Conservation (phyloP, 148 eudicot genomes). For the Silene latifolia region DNA sequence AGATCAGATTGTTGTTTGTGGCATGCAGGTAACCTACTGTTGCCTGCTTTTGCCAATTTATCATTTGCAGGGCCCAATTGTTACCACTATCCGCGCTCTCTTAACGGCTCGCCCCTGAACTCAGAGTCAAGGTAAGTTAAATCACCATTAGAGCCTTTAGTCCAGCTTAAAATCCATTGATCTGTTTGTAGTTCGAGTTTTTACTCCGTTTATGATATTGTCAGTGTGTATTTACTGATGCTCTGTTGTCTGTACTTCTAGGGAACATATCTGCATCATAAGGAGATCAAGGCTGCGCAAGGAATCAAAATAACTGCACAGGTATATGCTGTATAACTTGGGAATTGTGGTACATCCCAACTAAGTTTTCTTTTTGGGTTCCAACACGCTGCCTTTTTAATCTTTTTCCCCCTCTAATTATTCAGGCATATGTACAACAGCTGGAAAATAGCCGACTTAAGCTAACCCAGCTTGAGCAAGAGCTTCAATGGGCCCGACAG, state of each 20-base stretch:
- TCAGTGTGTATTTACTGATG: not conserved
- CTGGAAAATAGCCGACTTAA: too few species aligned
- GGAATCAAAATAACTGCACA: conserved; percentile 95
- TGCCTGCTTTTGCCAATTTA: not conserved
- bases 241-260: conserved; percentile 25
- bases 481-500: too few species aligned
- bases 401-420: too few species aligned
- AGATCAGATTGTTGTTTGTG: conserved; percentile 84
- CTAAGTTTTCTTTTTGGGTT: too few species aligned
- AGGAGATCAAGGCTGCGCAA: conserved; percentile 93
- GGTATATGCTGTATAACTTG: conserved; percentile 32
- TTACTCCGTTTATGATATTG: not conserved
- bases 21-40: conserved; percentile 63
- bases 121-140: conserved; percentile 75
- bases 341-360: too few species aligned
- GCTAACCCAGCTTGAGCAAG: too few species aligned
- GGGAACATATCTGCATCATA: conserved; percentile 88
- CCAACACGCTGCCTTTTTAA: too few species aligned
- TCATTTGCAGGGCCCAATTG: conserved; percentile 69
- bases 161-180: too few species aligned
- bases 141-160: too few species aligned
- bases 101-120: conserved; percentile 95
- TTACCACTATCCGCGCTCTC: conserved; percentile 77
- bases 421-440: too few species aligned
- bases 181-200: too few species aligned